A percentile compares a stretch with the other conserved stretches of the same genome.
phyloP scores from a whole-genome alignment of 2,329 filamentous ascomycete species.

The Botryotinia convoluta region DNA sequence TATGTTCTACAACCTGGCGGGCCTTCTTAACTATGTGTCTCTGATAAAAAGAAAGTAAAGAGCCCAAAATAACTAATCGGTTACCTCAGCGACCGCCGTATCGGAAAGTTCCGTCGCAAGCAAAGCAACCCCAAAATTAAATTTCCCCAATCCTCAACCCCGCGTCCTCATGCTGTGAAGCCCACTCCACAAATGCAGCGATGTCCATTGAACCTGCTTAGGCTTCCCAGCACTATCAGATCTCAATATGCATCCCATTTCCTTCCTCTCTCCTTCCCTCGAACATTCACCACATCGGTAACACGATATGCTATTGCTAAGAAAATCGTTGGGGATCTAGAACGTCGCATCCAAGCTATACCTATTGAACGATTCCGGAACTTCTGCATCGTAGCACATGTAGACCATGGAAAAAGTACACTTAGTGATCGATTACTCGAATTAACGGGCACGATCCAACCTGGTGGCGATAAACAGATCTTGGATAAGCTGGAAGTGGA shows the following conservation, averaged over 20 bases:
- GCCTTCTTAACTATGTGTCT: neutral
- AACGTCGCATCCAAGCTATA: slow-evolving; percentile 66
- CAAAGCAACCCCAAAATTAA: neutral
- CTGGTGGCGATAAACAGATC: slow-evolving; percentile 88
- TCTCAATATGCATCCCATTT: slow-evolving; percentile 35
- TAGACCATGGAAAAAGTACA: slow-evolving; percentile 98
- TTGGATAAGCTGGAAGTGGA: slow-evolving; percentile 97
- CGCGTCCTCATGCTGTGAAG: slow-evolving; percentile 19
- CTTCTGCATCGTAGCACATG: slow-evolving; percentile 98
- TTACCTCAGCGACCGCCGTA: slow-evolving; percentile 22
- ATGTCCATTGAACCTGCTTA: slow-evolving; percentile 38
- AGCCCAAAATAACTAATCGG: neutral
- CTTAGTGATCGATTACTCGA: slow-evolving; percentile 90
- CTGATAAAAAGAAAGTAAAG: slow-evolving; percentile 12
- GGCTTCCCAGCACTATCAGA: slow-evolving; percentile 38
- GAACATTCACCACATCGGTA: slow-evolving; percentile 33
- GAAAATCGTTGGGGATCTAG: slow-evolving; percentile 45
- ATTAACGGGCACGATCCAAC: slow-evolving; percentile 86
- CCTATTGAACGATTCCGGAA: slow-evolving; percentile 82
- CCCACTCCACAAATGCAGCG: slow-evolving; percentile 37
- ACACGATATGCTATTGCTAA: slow-evolving; percentile 32
- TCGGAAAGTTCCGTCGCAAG: slow-evolving; percentile 16
- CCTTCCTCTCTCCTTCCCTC: slow-evolving; percentile 13
- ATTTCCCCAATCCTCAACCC: slow-evolving; percentile 5
- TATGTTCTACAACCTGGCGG: neutral